Percentiles rank a stretch among this genome's conserved stretches.
These are phyloP conservation scores for Tylopilus felleus DNA, from an alignment of 768 basidiomycete genomes.

Conservation along the genomic window DNA sequence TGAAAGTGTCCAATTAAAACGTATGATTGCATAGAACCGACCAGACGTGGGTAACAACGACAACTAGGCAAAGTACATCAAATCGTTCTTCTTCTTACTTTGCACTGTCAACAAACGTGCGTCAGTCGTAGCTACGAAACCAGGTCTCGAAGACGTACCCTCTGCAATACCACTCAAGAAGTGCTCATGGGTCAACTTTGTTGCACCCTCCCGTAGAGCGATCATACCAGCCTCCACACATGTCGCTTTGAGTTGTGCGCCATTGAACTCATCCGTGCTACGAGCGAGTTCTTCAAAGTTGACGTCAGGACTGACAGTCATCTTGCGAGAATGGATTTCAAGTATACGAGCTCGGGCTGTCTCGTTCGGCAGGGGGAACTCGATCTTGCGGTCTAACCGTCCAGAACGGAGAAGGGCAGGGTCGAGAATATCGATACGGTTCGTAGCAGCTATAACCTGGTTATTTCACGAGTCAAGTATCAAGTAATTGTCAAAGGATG, in stretches of 20 bases:
- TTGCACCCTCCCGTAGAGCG: conserved; percentile 88
- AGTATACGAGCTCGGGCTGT: conserved; percentile 94
- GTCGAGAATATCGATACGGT: conserved; percentile 97
- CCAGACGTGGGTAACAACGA: not conserved
- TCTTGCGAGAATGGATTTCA: conserved; percentile 96
- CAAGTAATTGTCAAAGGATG: not conserved
- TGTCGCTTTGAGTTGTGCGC: conserved; percentile 94
- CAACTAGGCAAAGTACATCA: conserved; percentile 86
- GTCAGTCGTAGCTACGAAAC: conserved; percentile 19
- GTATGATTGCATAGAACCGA: conserved; percentile 10
- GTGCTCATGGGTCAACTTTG: conserved; percentile 88
- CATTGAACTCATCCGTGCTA: conserved; percentile 98
- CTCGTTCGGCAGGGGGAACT: conserved; percentile 96
- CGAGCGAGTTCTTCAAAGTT: conserved; percentile 97
- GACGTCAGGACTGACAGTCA: conserved; percentile 82
- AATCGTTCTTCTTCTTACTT: conserved; percentile 99
- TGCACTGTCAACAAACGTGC: conserved; percentile 60
- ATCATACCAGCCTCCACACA: conserved; percentile 99
- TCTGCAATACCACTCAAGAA: conserved; percentile 91
- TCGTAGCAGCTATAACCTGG: conserved; percentile 97
- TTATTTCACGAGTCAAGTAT: conserved; percentile 6
- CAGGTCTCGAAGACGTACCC: conserved; percentile 43
- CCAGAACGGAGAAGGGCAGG: conserved; percentile 98
- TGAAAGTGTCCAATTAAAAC: not conserved
- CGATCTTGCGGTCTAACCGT: conserved; percentile 96